These are phyloP conservation scores for Trichoderma asperellum DNA, from an alignment of 2,329 filamentous ascomycete genomes.

Conservation along the genomic window DNA sequence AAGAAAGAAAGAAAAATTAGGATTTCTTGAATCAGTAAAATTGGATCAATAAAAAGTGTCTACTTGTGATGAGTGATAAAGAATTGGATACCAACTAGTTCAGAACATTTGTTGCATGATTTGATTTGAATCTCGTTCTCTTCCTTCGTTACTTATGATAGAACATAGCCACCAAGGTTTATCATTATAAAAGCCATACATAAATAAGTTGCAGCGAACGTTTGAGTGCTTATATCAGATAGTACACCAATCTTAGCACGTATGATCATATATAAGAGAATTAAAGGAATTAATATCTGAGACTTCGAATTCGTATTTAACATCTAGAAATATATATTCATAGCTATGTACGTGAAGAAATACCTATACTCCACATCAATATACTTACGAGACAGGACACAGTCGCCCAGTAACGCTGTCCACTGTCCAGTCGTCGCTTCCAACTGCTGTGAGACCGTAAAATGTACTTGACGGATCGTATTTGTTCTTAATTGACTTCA, in stretches of 20 bases:
- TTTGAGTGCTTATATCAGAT: too few species aligned
- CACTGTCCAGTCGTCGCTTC: conserved; percentile 43
- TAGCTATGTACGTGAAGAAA: background rate
- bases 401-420: background rate
- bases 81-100: too few species aligned
- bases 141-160: too few species aligned
- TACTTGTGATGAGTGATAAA: background rate
- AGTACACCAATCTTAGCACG: too few species aligned
- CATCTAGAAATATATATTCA: background rate
- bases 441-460: conserved; percentile 51
- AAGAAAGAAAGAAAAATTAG: background rate
- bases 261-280: background rate
- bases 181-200: too few species aligned
- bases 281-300: background rate
- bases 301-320: background rate
- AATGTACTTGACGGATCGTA: conserved; percentile 52
- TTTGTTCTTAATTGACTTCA: conserved; percentile 50
- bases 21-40: background rate
- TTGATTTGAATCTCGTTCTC: too few species aligned
- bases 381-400: background rate
- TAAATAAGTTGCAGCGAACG: too few species aligned
- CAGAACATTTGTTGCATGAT: too few species aligned
- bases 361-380: background rate
- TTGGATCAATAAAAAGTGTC: background rate
- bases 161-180: too few species aligned